A percentile compares a stretch with the other conserved stretches of the same genome.
Evolutionary conservation across 768 basidiomycete species (phyloP).

Genomic region (Saitozyma podzolica): DNA sequence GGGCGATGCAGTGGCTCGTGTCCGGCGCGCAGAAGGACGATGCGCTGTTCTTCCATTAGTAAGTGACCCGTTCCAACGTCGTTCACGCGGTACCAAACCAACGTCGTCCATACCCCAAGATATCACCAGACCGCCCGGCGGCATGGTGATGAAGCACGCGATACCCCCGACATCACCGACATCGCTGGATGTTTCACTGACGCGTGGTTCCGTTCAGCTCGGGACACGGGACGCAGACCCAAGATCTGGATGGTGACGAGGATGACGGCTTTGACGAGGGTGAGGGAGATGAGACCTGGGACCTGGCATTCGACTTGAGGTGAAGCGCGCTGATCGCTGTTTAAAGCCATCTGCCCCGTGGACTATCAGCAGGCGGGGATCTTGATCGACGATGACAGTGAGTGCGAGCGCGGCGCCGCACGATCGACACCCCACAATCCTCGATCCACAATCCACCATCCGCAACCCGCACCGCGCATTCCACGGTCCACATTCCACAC

Average conservation of each 20-base stretch:
- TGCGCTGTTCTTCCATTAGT: slow-evolving; percentile 51
- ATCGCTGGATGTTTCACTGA: too few relatives aligned
- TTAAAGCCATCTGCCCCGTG: slow-evolving; percentile 71
- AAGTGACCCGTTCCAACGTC: slow-evolving; percentile 6
- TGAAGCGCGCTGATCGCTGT: not conserved
- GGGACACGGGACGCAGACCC: slow-evolving; percentile 88
- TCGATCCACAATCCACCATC: too few relatives aligned
- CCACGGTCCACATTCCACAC: too few relatives aligned
- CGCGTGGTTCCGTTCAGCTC: slow-evolving; percentile 56
- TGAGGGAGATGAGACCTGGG: not conserved
- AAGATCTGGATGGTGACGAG: slow-evolving; percentile 60
- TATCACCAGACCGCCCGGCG: too few relatives aligned
- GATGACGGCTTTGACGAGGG: slow-evolving; percentile 47
- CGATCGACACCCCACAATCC: too few relatives aligned
- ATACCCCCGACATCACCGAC: too few relatives aligned
- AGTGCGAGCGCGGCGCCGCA: slow-evolving; percentile 5
- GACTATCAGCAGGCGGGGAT: slow-evolving; percentile 69
- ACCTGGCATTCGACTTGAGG: not conserved
- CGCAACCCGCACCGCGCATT: too few relatives aligned
- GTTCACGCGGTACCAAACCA: not conserved
- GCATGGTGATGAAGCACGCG: too few relatives aligned
- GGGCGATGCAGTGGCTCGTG: slow-evolving; percentile 92
- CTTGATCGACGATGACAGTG: slow-evolving; percentile 83
- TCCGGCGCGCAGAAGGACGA: slow-evolving; percentile 65
- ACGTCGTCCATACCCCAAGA: not conserved